Base-by-base conservation (phyloP, 1,284 basidiomycete species). In the Ganoderma leucocontextum region DNA sequence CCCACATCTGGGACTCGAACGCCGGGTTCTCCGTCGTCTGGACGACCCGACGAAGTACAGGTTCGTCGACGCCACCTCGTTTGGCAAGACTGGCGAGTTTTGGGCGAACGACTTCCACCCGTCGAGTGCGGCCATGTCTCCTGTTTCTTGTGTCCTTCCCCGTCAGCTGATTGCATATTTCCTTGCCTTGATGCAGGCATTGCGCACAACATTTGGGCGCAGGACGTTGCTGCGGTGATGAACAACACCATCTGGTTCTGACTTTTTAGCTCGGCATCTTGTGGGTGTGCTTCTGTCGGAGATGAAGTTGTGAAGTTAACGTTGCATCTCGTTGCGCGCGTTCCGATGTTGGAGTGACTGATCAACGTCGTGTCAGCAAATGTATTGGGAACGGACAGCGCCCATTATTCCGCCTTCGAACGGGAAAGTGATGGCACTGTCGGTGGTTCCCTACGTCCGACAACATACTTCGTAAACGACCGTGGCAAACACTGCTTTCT, bases 1-100 rank as follows among this genome's bases (percentile, higher is more conserved):
- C 85, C 0, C 87, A 80, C 78, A 47, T 85, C 5, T 89, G 82
- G 80, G 87, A 90, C 72, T 82, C 87, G 1, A 82, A 86, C 70
- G 65, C 85, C 0, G 82, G 80, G n/a, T 89, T 89, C 78, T 82
- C 79, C 15, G 81, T 78, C 5, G 84, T 89, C 15, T 90, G 22
- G 79, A 87, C 76, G 71, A 79, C 53, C 86, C 87, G 2, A 81
- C 78, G 0, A 72, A 80, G 15, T 89, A 84, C 67, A 88, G 88
- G 0, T 89, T 89, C 75, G 79, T 80, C 35, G 87, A 89, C 70
- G 82, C 81, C 8, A 83, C 82, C 0, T 83, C 84, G 0, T 88
- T 81, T 65, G 87, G 88, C 41, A 3, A 76, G n/a, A 67, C 82
- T 10, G 82, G 81, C 22, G 80, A 84, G 68, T 89, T 89, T 82